phyloP scores from a whole-genome alignment of 2,329 filamentous ascomycete genomes.

The Sordariomycetes sp. region DNA sequence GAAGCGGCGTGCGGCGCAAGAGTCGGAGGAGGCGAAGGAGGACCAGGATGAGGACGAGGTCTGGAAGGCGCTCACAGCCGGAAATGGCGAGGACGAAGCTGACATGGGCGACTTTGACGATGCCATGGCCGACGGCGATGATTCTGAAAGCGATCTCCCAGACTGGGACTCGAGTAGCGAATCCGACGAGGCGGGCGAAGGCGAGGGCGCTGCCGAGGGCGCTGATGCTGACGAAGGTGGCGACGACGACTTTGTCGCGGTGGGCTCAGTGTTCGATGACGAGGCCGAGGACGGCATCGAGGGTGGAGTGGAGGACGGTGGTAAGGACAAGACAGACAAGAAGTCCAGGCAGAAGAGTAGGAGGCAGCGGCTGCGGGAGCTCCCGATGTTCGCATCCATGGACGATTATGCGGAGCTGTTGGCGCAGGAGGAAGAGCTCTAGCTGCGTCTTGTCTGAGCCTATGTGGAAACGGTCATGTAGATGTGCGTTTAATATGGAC shows the following conservation, averaged over 20 bases:
- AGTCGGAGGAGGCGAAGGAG: conserved; percentile 33
- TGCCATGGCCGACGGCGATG: conserved; percentile 33
- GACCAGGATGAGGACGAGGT: conserved; percentile 45
- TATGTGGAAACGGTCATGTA: not conserved
- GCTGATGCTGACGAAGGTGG: conserved; percentile 27
- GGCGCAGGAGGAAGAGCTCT: conserved; percentile 41
- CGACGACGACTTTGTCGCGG: conserved; percentile 24
- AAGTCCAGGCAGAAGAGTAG: conserved; percentile 41
- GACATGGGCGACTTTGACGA: conserved; percentile 35
- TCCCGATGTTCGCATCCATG: conserved; percentile 85
- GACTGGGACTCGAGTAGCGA: conserved; percentile 28
- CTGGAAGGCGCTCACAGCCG: conserved; percentile 81
- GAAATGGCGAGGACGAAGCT: conserved; percentile 46
- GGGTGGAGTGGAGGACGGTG: conserved; percentile 5
- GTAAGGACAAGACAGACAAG: conserved; percentile 24
- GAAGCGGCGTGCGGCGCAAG: conserved; percentile 29
- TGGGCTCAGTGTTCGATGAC: conserved; percentile 22
- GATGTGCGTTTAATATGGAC: not conserved
- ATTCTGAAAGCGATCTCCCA: conserved; percentile 30
- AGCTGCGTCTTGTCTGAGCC: not conserved
- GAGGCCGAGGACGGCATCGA: conserved; percentile 48
- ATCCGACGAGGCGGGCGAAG: conserved; percentile 15
- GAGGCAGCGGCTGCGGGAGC: conserved; percentile 71
- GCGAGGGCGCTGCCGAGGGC: conserved; percentile 26
- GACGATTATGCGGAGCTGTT: conserved; percentile 89